A percentile compares a stretch with the other conserved stretches of the same genome.
Conservation (phyloP, 2,329 filamentous ascomycete genomes). For the Talaromyces verruculosus region DNA sequence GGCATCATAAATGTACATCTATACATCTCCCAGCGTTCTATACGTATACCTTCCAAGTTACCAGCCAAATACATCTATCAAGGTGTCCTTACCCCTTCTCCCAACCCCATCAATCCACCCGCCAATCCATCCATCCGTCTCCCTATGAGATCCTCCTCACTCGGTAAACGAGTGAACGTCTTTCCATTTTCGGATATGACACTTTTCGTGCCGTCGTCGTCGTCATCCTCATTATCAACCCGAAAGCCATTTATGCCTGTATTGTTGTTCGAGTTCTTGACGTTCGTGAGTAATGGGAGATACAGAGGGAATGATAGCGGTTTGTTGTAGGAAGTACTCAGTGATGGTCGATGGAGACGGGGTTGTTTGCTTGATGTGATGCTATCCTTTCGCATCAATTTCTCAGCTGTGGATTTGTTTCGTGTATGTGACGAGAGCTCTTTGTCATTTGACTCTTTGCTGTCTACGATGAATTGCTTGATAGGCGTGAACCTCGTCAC, state of each 20-base stretch:
- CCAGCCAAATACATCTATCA: conserved; percentile 4
- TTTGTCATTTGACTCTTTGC: background rate
- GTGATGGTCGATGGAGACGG: background rate
- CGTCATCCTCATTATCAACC: background rate
- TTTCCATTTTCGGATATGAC: conserved; percentile 10
- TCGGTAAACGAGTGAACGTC: conserved; percentile 49
- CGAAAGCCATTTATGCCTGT: background rate
- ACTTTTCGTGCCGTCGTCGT: conserved; percentile 7
- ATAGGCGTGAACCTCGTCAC: conserved; percentile 47
- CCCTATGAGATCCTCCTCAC: conserved; percentile 56
- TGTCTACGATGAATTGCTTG: background rate
- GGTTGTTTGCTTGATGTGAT: background rate
- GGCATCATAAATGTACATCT: background rate
- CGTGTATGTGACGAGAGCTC: background rate
- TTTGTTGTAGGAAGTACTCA: background rate
- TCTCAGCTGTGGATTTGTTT: background rate
- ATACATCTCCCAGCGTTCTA: background rate
- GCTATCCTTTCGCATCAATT: background rate
- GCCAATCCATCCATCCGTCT: conserved; percentile 24
- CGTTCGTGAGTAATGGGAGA: background rate
- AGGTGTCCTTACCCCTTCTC: conserved; percentile 23
- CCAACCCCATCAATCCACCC: conserved; percentile 24
- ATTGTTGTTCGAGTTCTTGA: background rate
- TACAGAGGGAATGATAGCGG: background rate
- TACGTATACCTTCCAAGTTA: background rate